A percentile compares a stretch with the other conserved stretches of the same genome.
Evolutionary conservation across 108 stramenopile genomes (phyloP).

Genomic region (Skeletonema costatum): DNA sequence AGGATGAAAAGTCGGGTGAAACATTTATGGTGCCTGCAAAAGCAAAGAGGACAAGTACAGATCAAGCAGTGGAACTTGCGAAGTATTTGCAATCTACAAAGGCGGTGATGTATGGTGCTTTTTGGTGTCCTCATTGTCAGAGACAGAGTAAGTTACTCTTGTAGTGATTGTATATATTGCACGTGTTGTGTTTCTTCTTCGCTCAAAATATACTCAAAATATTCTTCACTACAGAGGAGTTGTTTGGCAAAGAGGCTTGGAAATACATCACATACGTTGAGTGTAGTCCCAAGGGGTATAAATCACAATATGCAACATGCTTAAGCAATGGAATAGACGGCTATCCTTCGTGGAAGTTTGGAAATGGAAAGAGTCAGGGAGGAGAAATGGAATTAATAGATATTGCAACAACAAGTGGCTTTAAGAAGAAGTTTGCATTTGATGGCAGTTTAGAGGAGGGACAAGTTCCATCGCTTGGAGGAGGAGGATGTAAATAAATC

Average conservation of each 20-base stretch:
- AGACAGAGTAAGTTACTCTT: conserved; percentile 43
- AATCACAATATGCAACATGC: conserved; percentile 43
- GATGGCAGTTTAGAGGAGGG: conserved; percentile 42
- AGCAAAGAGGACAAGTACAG: conserved; percentile 59
- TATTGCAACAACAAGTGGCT: conserved; percentile 48
- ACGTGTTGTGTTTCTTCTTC: too few relatives aligned
- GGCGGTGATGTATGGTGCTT: conserved; percentile 75
- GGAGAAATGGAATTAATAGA: conserved; percentile 47
- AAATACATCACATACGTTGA: conserved; percentile 64
- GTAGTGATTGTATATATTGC: too few relatives aligned
- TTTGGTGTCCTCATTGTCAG: conserved; percentile 90
- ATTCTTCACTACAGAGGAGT: conserved; percentile 40
- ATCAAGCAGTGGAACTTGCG: conserved; percentile 76
- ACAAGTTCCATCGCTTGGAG: conserved; percentile 32
- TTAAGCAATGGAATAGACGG: conserved; percentile 61
- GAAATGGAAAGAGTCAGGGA: conserved; percentile 36
- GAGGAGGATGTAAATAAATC: conserved; percentile 40
- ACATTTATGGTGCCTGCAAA: conserved; percentile 74
- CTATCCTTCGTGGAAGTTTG: conserved; percentile 73
- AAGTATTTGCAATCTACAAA: conserved; percentile 52
- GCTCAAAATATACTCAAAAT: too few relatives aligned
- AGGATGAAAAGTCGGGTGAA: conserved; percentile 51
- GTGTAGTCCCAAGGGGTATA: conserved; percentile 74
- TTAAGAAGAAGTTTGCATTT: conserved; percentile 7
- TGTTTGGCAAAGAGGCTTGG: conserved; percentile 87